Evolutionary conservation across 805 yeast species (phyloP).

Genomic region (Wickerhamomyces chaumierensis): DNA sequence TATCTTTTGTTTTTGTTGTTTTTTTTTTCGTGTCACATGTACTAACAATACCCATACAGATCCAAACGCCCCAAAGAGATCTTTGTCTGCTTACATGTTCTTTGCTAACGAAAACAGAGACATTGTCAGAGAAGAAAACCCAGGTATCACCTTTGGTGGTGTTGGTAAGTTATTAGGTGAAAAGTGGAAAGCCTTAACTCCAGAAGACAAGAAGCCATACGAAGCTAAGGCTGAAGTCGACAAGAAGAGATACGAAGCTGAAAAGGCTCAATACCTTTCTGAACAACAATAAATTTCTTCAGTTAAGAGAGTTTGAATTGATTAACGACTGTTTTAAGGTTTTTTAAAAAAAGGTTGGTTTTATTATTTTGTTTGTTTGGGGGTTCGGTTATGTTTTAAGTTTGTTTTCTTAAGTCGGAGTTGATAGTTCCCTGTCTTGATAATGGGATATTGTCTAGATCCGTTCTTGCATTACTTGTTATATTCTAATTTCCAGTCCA

Average conservation of each 20-base stretch:
- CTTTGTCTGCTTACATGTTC: conserved; percentile 97
- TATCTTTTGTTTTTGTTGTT: too few relatives aligned
- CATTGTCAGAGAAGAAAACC: conserved; percentile 89
- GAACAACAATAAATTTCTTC: conserved; percentile 3
- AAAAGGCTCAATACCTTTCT: conserved; percentile 67
- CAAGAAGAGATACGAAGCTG: conserved; percentile 95
- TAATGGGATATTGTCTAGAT: too few relatives aligned
- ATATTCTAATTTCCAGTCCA: too few relatives aligned
- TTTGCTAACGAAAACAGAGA: conserved; percentile 98
- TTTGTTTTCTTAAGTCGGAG: background rate
- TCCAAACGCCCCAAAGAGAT: conserved; percentile 99
- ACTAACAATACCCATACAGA: conserved; percentile 26
- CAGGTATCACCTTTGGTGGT: conserved; percentile 91
- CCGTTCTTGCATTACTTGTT: background rate
- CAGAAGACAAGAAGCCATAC: conserved; percentile 80
- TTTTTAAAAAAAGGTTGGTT: background rate
- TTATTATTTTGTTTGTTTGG: background rate
- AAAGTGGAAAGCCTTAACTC: conserved; percentile 85
- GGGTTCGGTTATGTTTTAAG: background rate
- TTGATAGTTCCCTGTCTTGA: too few relatives aligned
- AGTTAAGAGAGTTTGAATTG: background rate
- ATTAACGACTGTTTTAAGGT: background rate
- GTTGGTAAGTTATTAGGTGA: conserved; percentile 94
- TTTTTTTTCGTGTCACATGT: background rate
- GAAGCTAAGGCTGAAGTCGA: conserved; percentile 90